Base-by-base conservation (phyloP, 805 yeast species). In the Saturnispora ahearnii region DNA sequence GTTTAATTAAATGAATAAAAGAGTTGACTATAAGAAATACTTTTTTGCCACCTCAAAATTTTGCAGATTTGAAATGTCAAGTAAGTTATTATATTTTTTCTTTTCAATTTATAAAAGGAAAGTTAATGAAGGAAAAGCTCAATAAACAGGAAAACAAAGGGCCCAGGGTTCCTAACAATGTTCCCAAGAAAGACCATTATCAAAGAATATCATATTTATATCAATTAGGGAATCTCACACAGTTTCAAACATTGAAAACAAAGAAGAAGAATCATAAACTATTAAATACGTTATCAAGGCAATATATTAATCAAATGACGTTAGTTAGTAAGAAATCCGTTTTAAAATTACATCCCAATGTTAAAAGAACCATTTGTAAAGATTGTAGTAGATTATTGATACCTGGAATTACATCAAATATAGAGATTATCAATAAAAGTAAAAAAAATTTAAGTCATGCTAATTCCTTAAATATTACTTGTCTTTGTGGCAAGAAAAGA, bases 291-390 rank as follows among this genome's bases (percentile, higher is more conserved):
- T 64, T 26, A 65, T 71, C 87, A 0, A 66, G 87, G 45, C 69
- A 72, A 48, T 80, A 80, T 58, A 65, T 76, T 21, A 69, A 76
- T 45, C 77, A 76, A 36, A 65, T 84, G 65, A 81, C 76, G 49
- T 57, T 77, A 8, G 82, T 86, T 8, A 75, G 87, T 8, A 82
- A 83, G 60, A 84, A 82, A 58, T 76, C 81, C 2, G 90, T 85
- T 15, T 61, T 82, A 21, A 76, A 82, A 53, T 61, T 84, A 29
- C 74, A 84, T 44, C 89, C 90, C 0, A 64, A 66, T 33, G 55
- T 87, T 10, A 88, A 88, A 63, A 70, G 95, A 55, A 71, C 75
- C 0, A 60, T 82, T 13, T 88, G 96, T 64, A 87, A 86, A 57
- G 67, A 66, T 34, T 88, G 96, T 63, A 65, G 74, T 42, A 62